Evolutionary conservation across 352 stramenopile genomes (phyloP), one percentile per base, ranked within the genome.

Genomic region (Pythium vanterpoolii): DNA sequence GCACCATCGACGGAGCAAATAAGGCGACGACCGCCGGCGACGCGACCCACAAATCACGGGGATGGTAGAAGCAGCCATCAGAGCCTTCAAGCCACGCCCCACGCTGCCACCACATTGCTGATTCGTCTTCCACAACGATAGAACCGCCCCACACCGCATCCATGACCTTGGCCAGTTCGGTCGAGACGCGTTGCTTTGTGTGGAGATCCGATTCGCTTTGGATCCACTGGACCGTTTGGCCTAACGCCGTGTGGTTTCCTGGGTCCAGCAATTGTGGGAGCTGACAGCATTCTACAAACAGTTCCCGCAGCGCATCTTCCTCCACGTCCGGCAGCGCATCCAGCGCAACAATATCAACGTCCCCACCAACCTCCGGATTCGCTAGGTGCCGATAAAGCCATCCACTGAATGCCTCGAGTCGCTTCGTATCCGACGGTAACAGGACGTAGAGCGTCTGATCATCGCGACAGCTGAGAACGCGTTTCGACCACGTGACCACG

Each of bases 141-240:
- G 26, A 27, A 6, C 4, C 30, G 16, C 56, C 46, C 82, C 82
- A 91, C 10, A 68, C 57, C 0, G 64, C 64, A 27, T 90, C 75
- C 33, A 90, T 38, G 23, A 74, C 58, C 7, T 63, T 54, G 19
- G 75, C 73, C 24, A 92, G 59, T 44, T 73, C 67, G 27, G 45
- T 58, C 14, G 83, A 90, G n/a, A 89, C 53, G 0, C 19, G 63
- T 9, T 66, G 61, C 28, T 81, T 87, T 3, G 69, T 16, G 4
- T 36, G 26, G 5, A 56, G 8, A 38, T 79, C 54, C 21, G 60
- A 7, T 21, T 90, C 83, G 3, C 19, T 28, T 33, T 76, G 60
- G 28, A 89, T 69, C 83, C 76, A 89, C 53, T 69, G 52, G 19
- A 89, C 58, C 10, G 85, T 24, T 13, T 74, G 44, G 8, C 65